Conservation (phyloP, 352 stramenopile species). For the Pythium biforme region DNA sequence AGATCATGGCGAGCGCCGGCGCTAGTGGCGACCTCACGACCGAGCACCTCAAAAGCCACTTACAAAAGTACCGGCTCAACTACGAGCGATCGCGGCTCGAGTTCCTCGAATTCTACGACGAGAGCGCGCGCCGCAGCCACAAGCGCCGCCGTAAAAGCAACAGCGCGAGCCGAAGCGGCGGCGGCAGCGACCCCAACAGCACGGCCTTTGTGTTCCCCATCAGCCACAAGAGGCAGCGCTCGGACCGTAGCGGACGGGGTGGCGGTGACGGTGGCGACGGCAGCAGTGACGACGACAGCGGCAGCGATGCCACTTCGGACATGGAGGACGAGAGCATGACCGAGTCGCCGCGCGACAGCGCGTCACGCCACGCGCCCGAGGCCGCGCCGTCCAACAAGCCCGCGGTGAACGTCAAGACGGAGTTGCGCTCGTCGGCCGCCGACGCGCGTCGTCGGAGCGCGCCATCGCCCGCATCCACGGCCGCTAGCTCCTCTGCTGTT, state of each 20-base stretch:
- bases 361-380: not conserved
- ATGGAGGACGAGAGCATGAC: constrained; percentile 11
- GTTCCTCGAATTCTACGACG: constrained; percentile 86
- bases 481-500: not conserved
- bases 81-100: constrained; percentile 83
- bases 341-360: not conserved
- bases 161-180: not conserved
- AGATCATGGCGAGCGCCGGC: constrained; percentile 70
- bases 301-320: constrained; percentile 9
- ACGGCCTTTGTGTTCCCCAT: constrained; percentile 25
- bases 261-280: constrained; percentile 2
- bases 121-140: constrained; percentile 34
- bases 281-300: constrained; percentile 3
- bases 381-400: not conserved
- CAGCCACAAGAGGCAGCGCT: constrained; percentile 13
- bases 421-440: not conserved
- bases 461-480: not conserved
- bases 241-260: not conserved
- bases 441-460: not conserved
- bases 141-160: constrained; percentile 31
- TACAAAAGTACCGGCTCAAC: constrained; percentile 89
- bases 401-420: not conserved
- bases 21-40: constrained; percentile 67
- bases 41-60: constrained; percentile 85
- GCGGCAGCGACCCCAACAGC: constrained; percentile 20